A percentile compares a stretch with the other conserved stretches of the same genome.
These are phyloP conservation scores for Aspergillus sparsus DNA, from an alignment of 495 filamentous ascomycete genomes.

Conservation along the genomic window DNA sequence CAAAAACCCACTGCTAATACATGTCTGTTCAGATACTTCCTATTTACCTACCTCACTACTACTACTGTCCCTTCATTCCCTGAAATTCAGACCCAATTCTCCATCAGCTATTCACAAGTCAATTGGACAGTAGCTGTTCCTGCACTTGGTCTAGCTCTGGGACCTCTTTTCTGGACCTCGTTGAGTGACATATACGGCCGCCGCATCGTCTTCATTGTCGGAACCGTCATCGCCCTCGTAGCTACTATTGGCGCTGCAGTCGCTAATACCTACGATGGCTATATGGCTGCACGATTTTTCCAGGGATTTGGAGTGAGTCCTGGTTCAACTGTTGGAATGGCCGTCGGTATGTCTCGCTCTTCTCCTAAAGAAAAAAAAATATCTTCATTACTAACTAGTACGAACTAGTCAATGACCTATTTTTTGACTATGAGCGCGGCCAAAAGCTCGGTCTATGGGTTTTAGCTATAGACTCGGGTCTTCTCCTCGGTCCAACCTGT, in stretches of 20 bases:
- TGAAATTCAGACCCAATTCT: slow-evolving; percentile 51
- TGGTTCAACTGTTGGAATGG: slow-evolving; percentile 60
- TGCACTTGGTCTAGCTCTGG: slow-evolving; percentile 57
- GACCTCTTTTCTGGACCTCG: slow-evolving; percentile 60
- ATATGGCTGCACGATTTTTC: slow-evolving; percentile 63
- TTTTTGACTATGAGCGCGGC: slow-evolving; percentile 62
- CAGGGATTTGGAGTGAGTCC: slow-evolving; percentile 63
- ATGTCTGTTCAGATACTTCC: slow-evolving; percentile 51
- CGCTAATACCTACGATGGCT: slow-evolving; percentile 46
- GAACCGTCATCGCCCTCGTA: slow-evolving; percentile 54
- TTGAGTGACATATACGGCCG: slow-evolving; percentile 61
- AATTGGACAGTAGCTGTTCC: slow-evolving; percentile 68
- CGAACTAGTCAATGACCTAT: slow-evolving; percentile 45
- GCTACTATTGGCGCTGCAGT: slow-evolving; percentile 55
- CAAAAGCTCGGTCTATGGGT: slow-evolving; percentile 66
- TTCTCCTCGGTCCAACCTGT: slow-evolving; percentile 55
- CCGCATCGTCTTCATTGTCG: slow-evolving; percentile 53
- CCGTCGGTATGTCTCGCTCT: slow-evolving; percentile 43
- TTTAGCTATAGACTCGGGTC: slow-evolving; percentile 56
- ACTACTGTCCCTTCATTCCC: slow-evolving; percentile 61
- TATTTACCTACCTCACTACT: slow-evolving; percentile 66
- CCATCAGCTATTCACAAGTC: slow-evolving; percentile 51
- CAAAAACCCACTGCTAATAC: background rate
- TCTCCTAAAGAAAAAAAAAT: background rate
- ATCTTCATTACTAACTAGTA: background rate